Base-by-base conservation (phyloP, 345 rosid species). In the Noccaea bulbosa region DNA sequence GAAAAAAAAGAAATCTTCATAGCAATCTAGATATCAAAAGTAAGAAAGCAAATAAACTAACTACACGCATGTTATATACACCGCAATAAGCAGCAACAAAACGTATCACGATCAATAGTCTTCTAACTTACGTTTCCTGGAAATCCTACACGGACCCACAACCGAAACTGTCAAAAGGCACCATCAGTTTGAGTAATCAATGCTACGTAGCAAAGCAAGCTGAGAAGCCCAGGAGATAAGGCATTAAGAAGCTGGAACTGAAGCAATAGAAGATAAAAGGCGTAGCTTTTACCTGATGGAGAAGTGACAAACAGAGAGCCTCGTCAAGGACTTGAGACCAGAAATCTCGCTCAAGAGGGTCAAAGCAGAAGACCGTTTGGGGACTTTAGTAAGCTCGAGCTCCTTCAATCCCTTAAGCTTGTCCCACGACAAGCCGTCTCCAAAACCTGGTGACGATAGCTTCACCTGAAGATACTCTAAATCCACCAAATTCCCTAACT, bases 391-490 rank as follows among this genome's bases (percentile, higher is more conserved):
- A 20, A 94, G 79, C 68, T 94, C 93, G 14, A 94, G 93, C 86
- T 91, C 99, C 79, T 87, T 94, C 74, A 94, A 76, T 24, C 84
- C 87, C 64, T 83, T 79, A 68, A 94, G 78, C 74, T 88, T 89
- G 38, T 70, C 80, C 81, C 89, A 82, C 24, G 84, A 77, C 65
- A 88, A 68, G 15, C 90, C 88, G 32, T 78, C 80, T 5, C 81
- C 84, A 33, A 89, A 70, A 8, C 84, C 89, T 8, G 85, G 88
- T 0, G 88, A 73, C 1, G 98, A 87, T 17, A 94, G 56, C 80
- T 87, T 91, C 63, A 94, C 89, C 77, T 91, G 99, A 78, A 91
- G 82, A 35, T 88, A 76, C 79, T 94, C 99, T 78, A 94, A 81
- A 30, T 86, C 84, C 27, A 81, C 82, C 82, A 91, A 73, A 60